A percentile compares a stretch with the other conserved stretches of the same genome.
Conservation (phyloP, 306 rosid genomes). For the Quercus berberidifolia region DNA sequence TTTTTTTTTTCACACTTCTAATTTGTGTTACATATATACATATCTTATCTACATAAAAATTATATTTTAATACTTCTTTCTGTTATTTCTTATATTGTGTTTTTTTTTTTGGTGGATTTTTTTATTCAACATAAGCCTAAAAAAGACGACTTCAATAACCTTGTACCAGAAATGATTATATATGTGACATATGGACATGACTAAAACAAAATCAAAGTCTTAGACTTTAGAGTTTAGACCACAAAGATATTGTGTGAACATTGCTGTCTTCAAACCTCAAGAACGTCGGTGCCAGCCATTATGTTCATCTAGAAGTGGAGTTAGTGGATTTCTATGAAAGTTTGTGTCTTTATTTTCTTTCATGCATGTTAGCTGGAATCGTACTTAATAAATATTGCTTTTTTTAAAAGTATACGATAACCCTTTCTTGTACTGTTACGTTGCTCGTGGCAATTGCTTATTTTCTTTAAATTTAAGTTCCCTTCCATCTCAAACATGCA, state of each 20-base stretch:
- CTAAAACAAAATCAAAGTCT: not conserved
- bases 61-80: too few species aligned
- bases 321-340: not conserved
- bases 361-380: too few species aligned
- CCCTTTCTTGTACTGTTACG: too few species aligned
- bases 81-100: not conserved
- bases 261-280: not conserved
- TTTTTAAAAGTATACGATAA: too few species aligned
- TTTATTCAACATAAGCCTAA: not conserved
- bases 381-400: too few species aligned
- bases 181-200: not conserved
- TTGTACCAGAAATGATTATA: not conserved
- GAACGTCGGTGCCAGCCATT: not conserved
- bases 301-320: not conserved
- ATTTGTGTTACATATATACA: too few species aligned
- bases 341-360: not conserved
- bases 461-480: not conserved
- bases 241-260: not conserved
- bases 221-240: not conserved
- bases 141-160: not conserved
- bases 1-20: too few species aligned
- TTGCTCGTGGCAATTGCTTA: not conserved
- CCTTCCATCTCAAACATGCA: not conserved
- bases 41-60: too few species aligned
- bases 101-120: too few species aligned